Conservation (phyloP, 176 grass and related monocot genomes). For the Metroxylon sagu region DNA sequence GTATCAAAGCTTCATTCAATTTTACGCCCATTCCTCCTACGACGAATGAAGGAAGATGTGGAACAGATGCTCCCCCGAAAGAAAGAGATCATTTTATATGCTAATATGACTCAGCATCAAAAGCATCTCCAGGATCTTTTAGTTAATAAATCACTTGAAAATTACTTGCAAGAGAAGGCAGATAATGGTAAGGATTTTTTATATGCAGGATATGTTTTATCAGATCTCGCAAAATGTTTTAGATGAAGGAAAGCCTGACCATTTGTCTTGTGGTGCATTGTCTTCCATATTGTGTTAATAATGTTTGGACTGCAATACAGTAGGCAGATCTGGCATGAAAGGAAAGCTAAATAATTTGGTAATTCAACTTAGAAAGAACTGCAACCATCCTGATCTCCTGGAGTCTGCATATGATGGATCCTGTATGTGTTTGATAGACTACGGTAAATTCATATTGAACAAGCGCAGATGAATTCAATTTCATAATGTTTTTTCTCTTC, state of each 20-base stretch:
- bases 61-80: slow-evolving; percentile 84
- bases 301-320: slow-evolving; percentile 24
- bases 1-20: slow-evolving; percentile 83
- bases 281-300: background rate
- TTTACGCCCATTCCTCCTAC: slow-evolving; percentile 89
- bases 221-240: no score
- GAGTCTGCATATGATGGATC: slow-evolving; percentile 44
- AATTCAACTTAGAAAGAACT: slow-evolving; percentile 82
- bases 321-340: slow-evolving; percentile 48
- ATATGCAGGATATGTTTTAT: background rate
- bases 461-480: background rate
- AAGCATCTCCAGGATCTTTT: slow-evolving; percentile 82
- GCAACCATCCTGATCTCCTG: slow-evolving; percentile 78
- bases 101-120: slow-evolving; percentile 86
- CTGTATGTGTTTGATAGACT: slow-evolving; percentile 23
- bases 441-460: background rate
- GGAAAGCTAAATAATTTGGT: slow-evolving; percentile 77
- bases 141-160: slow-evolving; percentile 63
- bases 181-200: slow-evolving; percentile 37
- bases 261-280: background rate
- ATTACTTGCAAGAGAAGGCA: slow-evolving; percentile 49
- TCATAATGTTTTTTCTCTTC: no score
- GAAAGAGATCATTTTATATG: slow-evolving; percentile 98
- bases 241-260: no score
- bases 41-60: slow-evolving; percentile 91